A percentile compares a stretch with the other conserved stretches of the same genome.
These are phyloP conservation scores for Pyrenochaeta sp. DNA, from an alignment of 2,329 filamentous ascomycete genomes.

Conservation along the genomic window DNA sequence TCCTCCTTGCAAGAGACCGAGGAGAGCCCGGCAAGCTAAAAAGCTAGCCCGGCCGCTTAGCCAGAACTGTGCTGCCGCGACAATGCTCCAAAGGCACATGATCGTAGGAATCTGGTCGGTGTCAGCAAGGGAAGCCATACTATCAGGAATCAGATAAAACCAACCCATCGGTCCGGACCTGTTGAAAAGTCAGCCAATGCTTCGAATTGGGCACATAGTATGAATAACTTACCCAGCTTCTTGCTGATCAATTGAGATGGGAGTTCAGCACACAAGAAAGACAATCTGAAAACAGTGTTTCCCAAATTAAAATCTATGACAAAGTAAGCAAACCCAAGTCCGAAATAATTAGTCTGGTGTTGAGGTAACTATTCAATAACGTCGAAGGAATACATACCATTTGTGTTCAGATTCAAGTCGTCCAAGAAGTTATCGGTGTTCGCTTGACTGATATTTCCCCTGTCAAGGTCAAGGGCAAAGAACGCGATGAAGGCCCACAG, in stretches of 20 bases:
- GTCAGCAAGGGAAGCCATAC: conserved; percentile 54
- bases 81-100: conserved; percentile 49
- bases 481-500: neutral
- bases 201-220: too few relatives aligned
- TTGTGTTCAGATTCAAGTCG: too few relatives aligned
- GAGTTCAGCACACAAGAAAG: conserved; percentile 70
- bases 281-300: conserved; percentile 71
- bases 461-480: too few relatives aligned
- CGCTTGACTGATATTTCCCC: too few relatives aligned
- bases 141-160: conserved; percentile 41
- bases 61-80: conserved; percentile 71
- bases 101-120: too few relatives aligned
- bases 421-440: too few relatives aligned
- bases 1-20: conserved; percentile 51
- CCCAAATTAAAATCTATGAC: conserved; percentile 33
- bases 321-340: too few relatives aligned
- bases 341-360: too few relatives aligned
- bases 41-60: conserved; percentile 57
- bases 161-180: too few relatives aligned
- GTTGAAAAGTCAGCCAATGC: too few relatives aligned
- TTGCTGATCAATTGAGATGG: conserved; percentile 59
- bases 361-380: too few relatives aligned
- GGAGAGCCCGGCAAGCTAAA: conserved; percentile 46
- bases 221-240: conserved; percentile 43
- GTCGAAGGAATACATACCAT: too few relatives aligned